These are phyloP conservation scores for Haplosporangium sp. DNA, from an alignment of 371 early-diverging fungal genomes.

Conservation along the genomic window DNA sequence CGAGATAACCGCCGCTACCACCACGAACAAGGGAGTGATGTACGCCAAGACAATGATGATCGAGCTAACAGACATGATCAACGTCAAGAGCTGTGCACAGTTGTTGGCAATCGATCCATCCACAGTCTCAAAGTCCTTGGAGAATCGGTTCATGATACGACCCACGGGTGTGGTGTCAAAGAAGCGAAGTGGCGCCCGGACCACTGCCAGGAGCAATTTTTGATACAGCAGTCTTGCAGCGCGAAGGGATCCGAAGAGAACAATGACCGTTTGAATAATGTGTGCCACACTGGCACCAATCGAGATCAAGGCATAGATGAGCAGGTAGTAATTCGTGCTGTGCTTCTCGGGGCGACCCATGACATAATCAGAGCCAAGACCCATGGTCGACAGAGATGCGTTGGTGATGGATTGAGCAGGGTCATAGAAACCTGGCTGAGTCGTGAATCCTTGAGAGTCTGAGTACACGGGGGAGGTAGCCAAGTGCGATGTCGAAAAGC, in stretches of 20 bases:
- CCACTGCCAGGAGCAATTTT: slow-evolving; percentile 66
- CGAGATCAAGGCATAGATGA: slow-evolving; percentile 58
- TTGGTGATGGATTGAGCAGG: slow-evolving; percentile 26
- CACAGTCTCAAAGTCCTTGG: slow-evolving; percentile 79
- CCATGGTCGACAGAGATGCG: slow-evolving; percentile 18
- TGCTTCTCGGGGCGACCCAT: slow-evolving; percentile 31
- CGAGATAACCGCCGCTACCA: slow-evolving; percentile 38
- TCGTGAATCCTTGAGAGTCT: slow-evolving; percentile 35
- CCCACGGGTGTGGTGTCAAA: slow-evolving; percentile 94
- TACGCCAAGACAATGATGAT: slow-evolving; percentile 71
- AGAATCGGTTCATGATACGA: slow-evolving; percentile 90
- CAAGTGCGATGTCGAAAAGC: slow-evolving; percentile 22
- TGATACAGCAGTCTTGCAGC: slow-evolving; percentile 72
- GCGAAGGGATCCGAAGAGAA: slow-evolving; percentile 68
- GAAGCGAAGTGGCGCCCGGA: slow-evolving; percentile 81
- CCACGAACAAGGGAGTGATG: slow-evolving; percentile 69
- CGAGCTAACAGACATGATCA: slow-evolving; percentile 59
- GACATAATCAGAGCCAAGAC: slow-evolving; percentile 16
- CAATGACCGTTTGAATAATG: slow-evolving; percentile 64
- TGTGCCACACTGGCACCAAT: slow-evolving; percentile 49
- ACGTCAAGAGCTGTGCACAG: slow-evolving; percentile 38
- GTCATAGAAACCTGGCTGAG: slow-evolving; percentile 14
- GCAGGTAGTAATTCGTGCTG: slow-evolving; percentile 50
- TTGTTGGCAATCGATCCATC: slow-evolving; percentile 66
- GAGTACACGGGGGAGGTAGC: slow-evolving; percentile 29